Percentiles rank a stretch among this genome's conserved stretches.
phyloP scores from a whole-genome alignment of 2,329 filamentous ascomycete genomes.

The Botrytis cinerea region DNA sequence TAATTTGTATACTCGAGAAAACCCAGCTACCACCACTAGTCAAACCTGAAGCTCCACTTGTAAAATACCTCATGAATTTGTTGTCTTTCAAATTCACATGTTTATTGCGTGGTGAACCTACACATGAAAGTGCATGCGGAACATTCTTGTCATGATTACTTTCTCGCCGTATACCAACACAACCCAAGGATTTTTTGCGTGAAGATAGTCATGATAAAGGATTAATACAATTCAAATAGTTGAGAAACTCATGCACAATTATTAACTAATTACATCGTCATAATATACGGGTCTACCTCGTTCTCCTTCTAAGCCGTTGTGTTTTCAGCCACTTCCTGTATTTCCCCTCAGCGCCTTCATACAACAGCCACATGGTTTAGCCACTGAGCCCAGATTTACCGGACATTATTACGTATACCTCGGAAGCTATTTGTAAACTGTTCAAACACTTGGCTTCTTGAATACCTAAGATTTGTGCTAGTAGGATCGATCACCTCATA shows the following conservation, averaged over 20 bases:
- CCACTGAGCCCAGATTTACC: background rate
- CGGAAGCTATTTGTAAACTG: background rate
- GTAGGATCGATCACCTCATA: background rate
- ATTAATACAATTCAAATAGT: background rate
- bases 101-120: too few species aligned
- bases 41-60: fast-evolving
- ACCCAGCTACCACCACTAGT: background rate
- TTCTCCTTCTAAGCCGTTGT: background rate
- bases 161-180: background rate
- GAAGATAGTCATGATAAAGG: background rate
- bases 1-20: background rate
- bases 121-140: too few species aligned
- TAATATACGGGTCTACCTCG: background rate
- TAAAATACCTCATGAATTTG: background rate
- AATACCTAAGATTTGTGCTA: background rate
- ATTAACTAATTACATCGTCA: background rate
- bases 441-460: background rate
- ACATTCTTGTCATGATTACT: background rate
- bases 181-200: background rate
- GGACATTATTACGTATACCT: background rate
- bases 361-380: background rate
- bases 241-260: background rate
- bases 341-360: background rate
- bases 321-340: background rate
- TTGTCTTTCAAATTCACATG: background rate